Percentiles rank a stretch among this genome's conserved stretches.
Conservation (phyloP, 306 rosid species). For the Begonia masoniana region DNA sequence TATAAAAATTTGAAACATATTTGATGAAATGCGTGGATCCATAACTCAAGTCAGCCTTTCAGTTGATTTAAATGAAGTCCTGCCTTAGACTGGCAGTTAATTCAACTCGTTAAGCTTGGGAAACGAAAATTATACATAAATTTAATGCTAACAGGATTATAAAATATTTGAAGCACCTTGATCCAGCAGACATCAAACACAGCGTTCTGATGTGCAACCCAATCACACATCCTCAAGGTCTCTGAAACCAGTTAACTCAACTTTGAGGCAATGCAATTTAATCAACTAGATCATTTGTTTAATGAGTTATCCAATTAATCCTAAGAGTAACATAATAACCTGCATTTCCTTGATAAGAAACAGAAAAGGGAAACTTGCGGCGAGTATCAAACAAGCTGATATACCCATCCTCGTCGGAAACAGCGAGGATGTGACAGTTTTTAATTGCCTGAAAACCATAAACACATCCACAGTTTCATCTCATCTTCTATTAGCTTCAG, state of each 20-base stretch:
- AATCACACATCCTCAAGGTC: constrained; percentile 38
- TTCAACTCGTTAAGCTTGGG: neutral
- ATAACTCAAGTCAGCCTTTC: neutral
- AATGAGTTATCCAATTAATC: neutral
- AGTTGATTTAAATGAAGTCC: neutral
- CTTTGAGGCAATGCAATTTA: neutral
- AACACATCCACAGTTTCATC: neutral
- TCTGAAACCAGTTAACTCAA: constrained; percentile 22
- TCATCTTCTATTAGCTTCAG: neutral
- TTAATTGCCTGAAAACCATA: constrained; percentile 29
- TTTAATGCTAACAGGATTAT: neutral
- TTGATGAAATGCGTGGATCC: neutral
- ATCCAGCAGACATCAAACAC: constrained; percentile 83
- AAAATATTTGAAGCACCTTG: constrained; percentile 34
- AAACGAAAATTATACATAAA: neutral
- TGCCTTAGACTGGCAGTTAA: too few species aligned
- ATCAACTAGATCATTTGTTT: too few species aligned
- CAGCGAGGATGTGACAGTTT: constrained; percentile 50
- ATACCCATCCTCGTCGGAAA: constrained; percentile 81
- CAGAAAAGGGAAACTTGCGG: constrained; percentile 17
- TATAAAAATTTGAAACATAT: too few species aligned
- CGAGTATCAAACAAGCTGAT: constrained; percentile 61
- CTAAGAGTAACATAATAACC: constrained; percentile 22
- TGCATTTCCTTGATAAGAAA: constrained; percentile 38
- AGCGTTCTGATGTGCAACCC: constrained; percentile 76